These are phyloP conservation scores for Citrus sinensis DNA, from an alignment of 345 rosid genomes.

Conservation along the genomic window DVS_A1.0 CM039163.1:49404501-49405000, in stretches of 20 bases:
- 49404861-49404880: conserved; percentile 24
- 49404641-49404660: background rate
- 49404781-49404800: conserved; percentile 52
- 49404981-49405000: conserved; percentile 9
- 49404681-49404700: background rate
- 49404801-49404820: conserved; percentile 52
- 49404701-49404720: background rate
- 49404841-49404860: conserved; percentile 58
- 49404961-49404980: background rate
- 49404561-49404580: conserved; percentile 53
- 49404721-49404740: background rate
- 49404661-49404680: background rate
- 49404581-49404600: conserved; percentile 46
- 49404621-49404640: background rate
- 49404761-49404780: conserved; percentile 47
- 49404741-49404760: conserved; percentile 50
- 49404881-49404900: conserved; percentile 18
- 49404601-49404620: conserved; percentile 49
- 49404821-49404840: conserved; percentile 66
- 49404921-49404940: background rate
- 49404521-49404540: conserved; percentile 9
- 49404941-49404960: background rate
- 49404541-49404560: conserved; percentile 34
- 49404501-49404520: conserved; percentile 7
- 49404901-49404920: conserved; percentile 39